Percentiles rank a stretch among this genome's conserved stretches.
phyloP scores from a whole-genome alignment of 306 rosid species.

The Castanea mollissima region DNA sequence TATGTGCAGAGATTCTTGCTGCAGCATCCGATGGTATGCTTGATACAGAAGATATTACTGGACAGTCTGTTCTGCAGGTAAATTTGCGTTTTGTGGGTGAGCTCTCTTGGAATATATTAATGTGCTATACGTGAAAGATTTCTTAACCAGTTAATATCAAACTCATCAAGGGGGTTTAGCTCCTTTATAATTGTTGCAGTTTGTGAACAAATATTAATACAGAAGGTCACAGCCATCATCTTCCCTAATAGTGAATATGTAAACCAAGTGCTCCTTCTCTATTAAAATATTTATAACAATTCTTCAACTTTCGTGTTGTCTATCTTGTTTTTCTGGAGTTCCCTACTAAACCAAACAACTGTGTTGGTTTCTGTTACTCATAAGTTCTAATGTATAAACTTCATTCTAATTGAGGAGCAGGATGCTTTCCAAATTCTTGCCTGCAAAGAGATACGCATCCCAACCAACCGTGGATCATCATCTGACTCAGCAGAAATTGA shows the following conservation, averaged over 20 bases:
- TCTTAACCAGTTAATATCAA: neutral
- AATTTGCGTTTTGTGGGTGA: neutral
- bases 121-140: neutral
- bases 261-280: neutral
- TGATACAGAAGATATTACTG: constrained; percentile 64
- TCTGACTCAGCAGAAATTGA: constrained; percentile 68
- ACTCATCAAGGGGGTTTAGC: neutral
- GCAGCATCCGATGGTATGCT: constrained; percentile 92
- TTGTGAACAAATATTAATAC: neutral
- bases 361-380: neutral
- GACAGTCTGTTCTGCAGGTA: constrained; percentile 88
- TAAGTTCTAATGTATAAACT: constrained; percentile 1
- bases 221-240: neutral
- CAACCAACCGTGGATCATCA: constrained; percentile 47
- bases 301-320: neutral
- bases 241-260: neutral
- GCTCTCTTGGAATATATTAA: neutral
- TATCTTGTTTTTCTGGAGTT: neutral
- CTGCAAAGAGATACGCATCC: constrained; percentile 84
- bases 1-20: constrained; percentile 87
- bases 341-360: neutral
- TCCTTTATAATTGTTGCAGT: neutral
- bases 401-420: constrained; percentile 38
- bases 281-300: no score
- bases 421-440: constrained; percentile 77